phyloP scores from a whole-genome alignment of 2,329 filamentous ascomycete genomes.

The Xylaria sp. region DNA sequence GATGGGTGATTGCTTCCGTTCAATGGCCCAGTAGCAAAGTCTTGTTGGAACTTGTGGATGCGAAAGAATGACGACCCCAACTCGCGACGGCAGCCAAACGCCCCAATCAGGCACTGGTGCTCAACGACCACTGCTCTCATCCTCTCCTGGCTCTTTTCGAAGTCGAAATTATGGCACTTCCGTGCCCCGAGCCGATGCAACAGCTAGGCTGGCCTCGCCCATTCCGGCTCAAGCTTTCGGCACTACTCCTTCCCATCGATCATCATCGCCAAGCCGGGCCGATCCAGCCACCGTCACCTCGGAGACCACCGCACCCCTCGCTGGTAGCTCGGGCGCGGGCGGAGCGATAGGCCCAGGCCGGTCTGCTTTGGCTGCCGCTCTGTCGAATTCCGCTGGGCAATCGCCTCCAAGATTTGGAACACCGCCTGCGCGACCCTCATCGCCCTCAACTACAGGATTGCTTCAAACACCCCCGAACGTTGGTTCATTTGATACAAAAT shows the following conservation, averaged over 20 bases:
- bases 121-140: slow-evolving; percentile 49
- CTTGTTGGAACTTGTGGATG: slow-evolving; percentile 6
- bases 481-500: slow-evolving; percentile 80
- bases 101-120: slow-evolving; percentile 40
- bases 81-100: slow-evolving; percentile 47
- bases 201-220: slow-evolving; percentile 65
- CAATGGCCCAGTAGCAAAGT: slow-evolving; percentile 23
- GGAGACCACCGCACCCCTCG: slow-evolving; percentile 65
- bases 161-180: slow-evolving; percentile 57
- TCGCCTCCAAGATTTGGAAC: slow-evolving; percentile 74
- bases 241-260: slow-evolving; percentile 53
- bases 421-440: slow-evolving; percentile 63
- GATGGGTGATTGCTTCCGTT: not conserved
- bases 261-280: slow-evolving; percentile 55
- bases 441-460: slow-evolving; percentile 59
- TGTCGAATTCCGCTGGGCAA: slow-evolving; percentile 74
- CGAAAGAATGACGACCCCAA: slow-evolving; percentile 43
- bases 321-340: slow-evolving; percentile 65
- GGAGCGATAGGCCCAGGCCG: slow-evolving; percentile 73
- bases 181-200: slow-evolving; percentile 63
- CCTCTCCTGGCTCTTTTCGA: slow-evolving; percentile 55
- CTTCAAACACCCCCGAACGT: slow-evolving; percentile 71
- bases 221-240: slow-evolving; percentile 54
- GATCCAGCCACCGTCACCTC: slow-evolving; percentile 42
- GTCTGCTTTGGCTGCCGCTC: slow-evolving; percentile 86